Evolutionary conservation across 257 asterid species (phyloP).

Genomic region (Oldenlandia corymbosa): DNA sequence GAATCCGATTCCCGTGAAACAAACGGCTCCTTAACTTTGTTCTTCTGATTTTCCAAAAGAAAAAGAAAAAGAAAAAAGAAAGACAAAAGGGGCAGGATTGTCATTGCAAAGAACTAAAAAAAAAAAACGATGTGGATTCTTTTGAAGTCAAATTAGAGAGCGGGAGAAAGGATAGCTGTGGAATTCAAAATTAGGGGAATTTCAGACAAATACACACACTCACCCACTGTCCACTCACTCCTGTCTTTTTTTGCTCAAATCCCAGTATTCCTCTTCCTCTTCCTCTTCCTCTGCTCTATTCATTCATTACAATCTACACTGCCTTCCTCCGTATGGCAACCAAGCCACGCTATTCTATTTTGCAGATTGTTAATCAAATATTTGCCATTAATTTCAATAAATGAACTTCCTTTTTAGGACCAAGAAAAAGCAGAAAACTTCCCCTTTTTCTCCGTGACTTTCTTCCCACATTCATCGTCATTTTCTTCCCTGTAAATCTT

Average conservation of each 20-base stretch:
- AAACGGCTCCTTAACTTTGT: no score
- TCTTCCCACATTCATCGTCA: neutral
- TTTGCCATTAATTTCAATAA: neutral
- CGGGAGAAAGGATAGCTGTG: constrained; percentile 17
- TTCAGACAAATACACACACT: neutral
- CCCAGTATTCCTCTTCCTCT: neutral
- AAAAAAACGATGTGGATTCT: no score
- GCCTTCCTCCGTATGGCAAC: neutral
- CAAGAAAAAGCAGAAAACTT: no score
- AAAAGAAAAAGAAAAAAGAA: no score
- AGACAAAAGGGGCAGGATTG: neutral
- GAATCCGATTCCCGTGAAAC: no score
- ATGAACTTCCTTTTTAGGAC: neutral
- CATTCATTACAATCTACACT: neutral
- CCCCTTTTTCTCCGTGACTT: neutral
- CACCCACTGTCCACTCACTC: neutral
- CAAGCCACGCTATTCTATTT: no score
- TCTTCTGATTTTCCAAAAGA: no score
- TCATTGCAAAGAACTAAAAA: neutral
- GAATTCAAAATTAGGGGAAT: neutral
- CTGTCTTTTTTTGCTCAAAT: neutral
- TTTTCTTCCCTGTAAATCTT: neutral
- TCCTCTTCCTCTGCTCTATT: neutral
- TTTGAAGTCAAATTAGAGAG: neutral
- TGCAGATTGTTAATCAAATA: neutral